Evolutionary conservation across 2,329 filamentous ascomycete species (phyloP).

Genomic region (Orbilia oligospora): DNA sequence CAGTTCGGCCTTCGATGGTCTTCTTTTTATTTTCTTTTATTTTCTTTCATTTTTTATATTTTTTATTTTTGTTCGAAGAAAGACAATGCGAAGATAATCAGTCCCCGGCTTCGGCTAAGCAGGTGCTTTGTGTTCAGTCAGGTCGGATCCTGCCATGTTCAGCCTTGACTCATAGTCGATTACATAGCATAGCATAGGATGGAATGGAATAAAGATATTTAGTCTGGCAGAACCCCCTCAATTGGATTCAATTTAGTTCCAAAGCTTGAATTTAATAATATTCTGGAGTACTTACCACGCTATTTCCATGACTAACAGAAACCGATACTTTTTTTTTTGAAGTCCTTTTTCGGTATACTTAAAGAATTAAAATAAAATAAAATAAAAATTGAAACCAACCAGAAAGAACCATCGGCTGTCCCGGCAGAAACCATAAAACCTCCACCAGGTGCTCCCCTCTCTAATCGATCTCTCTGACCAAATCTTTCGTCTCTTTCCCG

Average conservation of each 20-base stretch:
- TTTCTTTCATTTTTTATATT: too few relatives aligned
- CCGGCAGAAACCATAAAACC: constrained; percentile 16
- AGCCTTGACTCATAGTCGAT: constrained; percentile 26
- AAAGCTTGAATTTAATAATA: too few relatives aligned
- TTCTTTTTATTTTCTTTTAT: constrained; percentile 7
- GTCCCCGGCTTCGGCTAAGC: constrained; percentile 20
- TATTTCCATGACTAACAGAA: constrained; percentile 55
- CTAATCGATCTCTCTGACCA: too few relatives aligned
- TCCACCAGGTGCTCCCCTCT: not conserved
- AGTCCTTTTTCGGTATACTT: too few relatives aligned
- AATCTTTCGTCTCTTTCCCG: not conserved
- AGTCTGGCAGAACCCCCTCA: not conserved
- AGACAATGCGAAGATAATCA: not conserved
- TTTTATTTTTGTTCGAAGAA: not conserved
- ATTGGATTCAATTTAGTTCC: too few relatives aligned
- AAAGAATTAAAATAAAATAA: too few relatives aligned
- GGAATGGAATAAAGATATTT: not conserved
- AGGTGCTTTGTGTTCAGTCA: not conserved
- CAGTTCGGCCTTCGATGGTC: not conserved
- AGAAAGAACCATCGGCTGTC: constrained; percentile 11
- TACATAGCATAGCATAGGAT: too few relatives aligned
- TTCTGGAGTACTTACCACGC: too few relatives aligned
- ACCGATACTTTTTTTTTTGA: too few relatives aligned
- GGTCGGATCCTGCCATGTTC: constrained; percentile 20
- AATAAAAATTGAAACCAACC: too few relatives aligned